These are phyloP conservation scores for Chlamydomonas sp. DNA, from an alignment of 139 green algal genomes.

Conservation along the genomic window DNA sequence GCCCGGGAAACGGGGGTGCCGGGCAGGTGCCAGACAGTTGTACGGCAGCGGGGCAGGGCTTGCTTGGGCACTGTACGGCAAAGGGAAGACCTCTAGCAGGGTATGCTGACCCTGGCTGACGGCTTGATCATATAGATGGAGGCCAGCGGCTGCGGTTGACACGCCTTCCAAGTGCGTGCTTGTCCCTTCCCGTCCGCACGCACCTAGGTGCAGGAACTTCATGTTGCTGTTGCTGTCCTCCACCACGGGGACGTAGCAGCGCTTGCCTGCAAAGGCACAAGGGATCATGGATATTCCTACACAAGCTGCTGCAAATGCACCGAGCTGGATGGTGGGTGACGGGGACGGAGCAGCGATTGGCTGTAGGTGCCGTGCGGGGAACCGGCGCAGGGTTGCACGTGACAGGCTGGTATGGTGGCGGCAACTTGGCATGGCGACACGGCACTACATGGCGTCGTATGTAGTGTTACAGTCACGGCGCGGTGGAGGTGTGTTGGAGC, in stretches of 20 bases:
- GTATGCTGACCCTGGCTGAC: not conserved
- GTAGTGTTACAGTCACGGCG: too few species aligned
- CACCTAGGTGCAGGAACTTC: slow-evolving; percentile 82
- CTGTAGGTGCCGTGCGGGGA: not conserved
- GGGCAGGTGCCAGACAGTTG: too few species aligned
- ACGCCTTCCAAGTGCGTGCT: not conserved
- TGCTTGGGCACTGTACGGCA: not conserved
- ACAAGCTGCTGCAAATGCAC: not conserved
- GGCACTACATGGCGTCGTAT: too few species aligned
- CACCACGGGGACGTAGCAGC: slow-evolving; percentile 78
- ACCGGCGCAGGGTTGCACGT: too few species aligned
- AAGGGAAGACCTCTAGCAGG: not conserved
- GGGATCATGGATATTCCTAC: not conserved
- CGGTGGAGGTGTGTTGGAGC: too few species aligned
- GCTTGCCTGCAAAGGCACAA: slow-evolving; percentile 46
- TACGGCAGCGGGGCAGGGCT: too few species aligned
- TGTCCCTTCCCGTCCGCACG: not conserved
- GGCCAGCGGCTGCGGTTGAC: not conserved
- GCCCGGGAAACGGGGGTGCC: too few species aligned
- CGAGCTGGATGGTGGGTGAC: not conserved
- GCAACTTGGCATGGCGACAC: too few species aligned
- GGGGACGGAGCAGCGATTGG: not conserved
- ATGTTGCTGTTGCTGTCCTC: slow-evolving; percentile 82
- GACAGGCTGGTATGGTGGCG: too few species aligned
- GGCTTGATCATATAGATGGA: not conserved